Percentiles rank a stretch among this genome's conserved stretches.
phyloP scores from a whole-genome alignment of 257 asterid genomes.

The Thymus quinquecostatus region DNA sequence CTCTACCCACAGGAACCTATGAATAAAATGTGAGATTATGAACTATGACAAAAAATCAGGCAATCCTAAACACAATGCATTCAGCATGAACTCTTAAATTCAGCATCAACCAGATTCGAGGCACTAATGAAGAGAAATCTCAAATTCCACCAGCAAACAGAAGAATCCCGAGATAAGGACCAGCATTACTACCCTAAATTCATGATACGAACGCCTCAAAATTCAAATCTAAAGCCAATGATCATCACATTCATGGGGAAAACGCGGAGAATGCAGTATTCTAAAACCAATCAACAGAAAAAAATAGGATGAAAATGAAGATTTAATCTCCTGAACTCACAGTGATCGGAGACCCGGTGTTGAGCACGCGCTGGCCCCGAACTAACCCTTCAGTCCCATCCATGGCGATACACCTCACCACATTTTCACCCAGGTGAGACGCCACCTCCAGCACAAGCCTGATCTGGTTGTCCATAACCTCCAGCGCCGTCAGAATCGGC shows the following conservation, averaged over 20 bases:
- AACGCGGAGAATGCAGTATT: background rate
- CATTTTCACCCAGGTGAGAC: slow-evolving; percentile 86
- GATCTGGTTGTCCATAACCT: slow-evolving; percentile 87
- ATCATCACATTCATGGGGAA: background rate
- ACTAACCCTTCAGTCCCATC: slow-evolving; percentile 96
- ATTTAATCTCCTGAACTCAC: slow-evolving; percentile 43
- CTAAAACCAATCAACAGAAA: background rate
- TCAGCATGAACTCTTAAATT: background rate
- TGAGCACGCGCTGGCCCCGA: slow-evolving; percentile 81
- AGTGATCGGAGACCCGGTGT: slow-evolving; percentile 89
- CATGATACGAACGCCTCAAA: background rate
- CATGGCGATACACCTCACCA: slow-evolving; percentile 92
- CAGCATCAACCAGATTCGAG: background rate
- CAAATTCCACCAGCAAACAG: background rate
- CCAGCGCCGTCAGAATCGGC: slow-evolving; percentile 83
- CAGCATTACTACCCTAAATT: background rate
- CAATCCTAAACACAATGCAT: background rate
- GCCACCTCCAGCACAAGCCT: slow-evolving; percentile 90
- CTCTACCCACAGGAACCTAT: slow-evolving; percentile 95
- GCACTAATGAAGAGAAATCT: background rate
- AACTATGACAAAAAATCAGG: background rate
- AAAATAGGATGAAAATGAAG: background rate
- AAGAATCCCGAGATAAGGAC: background rate
- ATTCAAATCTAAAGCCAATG: slow-evolving; percentile 15
- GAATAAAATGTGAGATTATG: background rate